phyloP scores from a whole-genome alignment of 2,329 filamentous ascomycete genomes.

The Ascochyta fabae region DNA sequence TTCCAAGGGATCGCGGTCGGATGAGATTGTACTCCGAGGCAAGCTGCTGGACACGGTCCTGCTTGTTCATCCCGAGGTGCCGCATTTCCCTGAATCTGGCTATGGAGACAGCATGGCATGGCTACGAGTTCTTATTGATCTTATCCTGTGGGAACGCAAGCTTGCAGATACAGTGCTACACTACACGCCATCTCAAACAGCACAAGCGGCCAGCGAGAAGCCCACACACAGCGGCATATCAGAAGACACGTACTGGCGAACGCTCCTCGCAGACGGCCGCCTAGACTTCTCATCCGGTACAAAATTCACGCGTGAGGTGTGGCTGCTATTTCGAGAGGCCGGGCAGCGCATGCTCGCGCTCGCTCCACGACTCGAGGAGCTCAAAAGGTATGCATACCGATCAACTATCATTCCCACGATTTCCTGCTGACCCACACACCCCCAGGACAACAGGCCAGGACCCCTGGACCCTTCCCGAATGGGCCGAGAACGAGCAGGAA shows the following conservation, averaged over 20 bases:
- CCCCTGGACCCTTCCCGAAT: background rate
- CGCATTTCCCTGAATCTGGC: background rate
- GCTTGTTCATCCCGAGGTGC: background rate
- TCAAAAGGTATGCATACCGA: background rate
- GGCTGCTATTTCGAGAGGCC: background rate
- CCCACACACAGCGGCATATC: background rate
- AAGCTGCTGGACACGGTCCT: background rate
- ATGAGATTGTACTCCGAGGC: conserved; percentile 2
- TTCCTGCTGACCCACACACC: background rate
- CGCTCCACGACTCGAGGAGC: background rate
- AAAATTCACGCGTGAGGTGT: background rate
- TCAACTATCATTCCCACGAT: background rate
- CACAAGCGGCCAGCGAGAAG: background rate
- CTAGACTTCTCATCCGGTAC: background rate
- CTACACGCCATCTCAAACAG: background rate
- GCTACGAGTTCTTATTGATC: background rate
- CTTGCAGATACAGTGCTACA: background rate
- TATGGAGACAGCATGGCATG: background rate
- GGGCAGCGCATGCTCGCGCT: background rate
- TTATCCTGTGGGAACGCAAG: conserved; percentile 1
- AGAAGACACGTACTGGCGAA: conserved; percentile 4
- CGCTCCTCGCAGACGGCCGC: background rate
- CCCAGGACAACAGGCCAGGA: background rate
- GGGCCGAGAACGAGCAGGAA: background rate
- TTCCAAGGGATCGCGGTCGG: background rate